Conservation (phyloP, 306 rosid genomes). For the Cicer arietinum region DNA sequence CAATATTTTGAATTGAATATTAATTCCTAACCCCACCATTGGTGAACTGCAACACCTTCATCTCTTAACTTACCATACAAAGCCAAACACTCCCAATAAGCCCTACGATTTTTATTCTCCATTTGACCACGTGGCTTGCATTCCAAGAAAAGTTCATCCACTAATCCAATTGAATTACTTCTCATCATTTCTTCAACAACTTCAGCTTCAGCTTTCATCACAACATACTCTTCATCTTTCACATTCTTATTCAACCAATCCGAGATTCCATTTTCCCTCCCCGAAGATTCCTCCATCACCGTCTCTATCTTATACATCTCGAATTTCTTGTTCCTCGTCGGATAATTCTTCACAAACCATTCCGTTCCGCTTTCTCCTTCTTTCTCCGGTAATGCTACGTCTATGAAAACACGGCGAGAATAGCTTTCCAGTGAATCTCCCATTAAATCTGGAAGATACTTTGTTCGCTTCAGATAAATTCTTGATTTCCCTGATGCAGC, state of each 20-base stretch:
- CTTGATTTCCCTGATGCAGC: constrained; percentile 66
- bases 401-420: constrained; percentile 72
- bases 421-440: constrained; percentile 72
- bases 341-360: constrained; percentile 71
- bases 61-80: constrained; percentile 78
- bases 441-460: constrained; percentile 75
- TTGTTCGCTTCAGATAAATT: constrained; percentile 57
- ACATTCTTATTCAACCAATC: constrained; percentile 75
- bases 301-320: constrained; percentile 72
- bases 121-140: constrained; percentile 60
- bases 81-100: constrained; percentile 91
- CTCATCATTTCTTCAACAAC: constrained; percentile 80
- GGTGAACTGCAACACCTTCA: constrained; percentile 93
- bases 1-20: too few relatives aligned
- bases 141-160: constrained; percentile 89
- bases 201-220: constrained; percentile 87
- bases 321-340: constrained; percentile 68
- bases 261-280: constrained; percentile 58
- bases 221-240: constrained; percentile 78
- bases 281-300: constrained; percentile 38
- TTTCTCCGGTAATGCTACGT: constrained; percentile 63
- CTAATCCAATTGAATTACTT: constrained; percentile 54
- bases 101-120: constrained; percentile 43
- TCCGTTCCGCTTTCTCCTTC: constrained; percentile 53
- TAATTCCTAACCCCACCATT: constrained; percentile 76